phyloP scores from a whole-genome alignment of 345 rosid species.

The Lumnitzera racemosa region DNA sequence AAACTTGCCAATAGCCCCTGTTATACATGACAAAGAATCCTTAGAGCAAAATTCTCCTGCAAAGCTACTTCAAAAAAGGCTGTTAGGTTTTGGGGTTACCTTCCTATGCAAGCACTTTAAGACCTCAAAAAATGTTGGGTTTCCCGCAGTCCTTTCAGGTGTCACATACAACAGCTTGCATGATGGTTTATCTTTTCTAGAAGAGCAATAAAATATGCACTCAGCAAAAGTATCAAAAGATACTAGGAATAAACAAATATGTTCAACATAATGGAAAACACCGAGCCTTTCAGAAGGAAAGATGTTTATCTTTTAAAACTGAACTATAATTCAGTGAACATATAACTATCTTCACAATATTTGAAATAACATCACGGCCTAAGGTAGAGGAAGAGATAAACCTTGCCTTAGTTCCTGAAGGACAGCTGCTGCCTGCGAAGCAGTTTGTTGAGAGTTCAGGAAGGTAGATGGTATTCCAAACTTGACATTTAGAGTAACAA shows the following conservation, averaged over 20 bases:
- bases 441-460: slow-evolving; percentile 81
- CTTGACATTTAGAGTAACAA: slow-evolving; percentile 67
- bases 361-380: not conserved
- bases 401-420: slow-evolving; percentile 80
- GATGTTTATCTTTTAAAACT: not conserved
- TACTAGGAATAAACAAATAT: too few species aligned
- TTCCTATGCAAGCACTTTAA: slow-evolving; percentile 54
- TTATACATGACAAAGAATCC: not conserved
- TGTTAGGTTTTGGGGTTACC: slow-evolving; percentile 24
- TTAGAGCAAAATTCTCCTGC: not conserved
- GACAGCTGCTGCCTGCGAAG: slow-evolving; percentile 71
- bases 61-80: too few species aligned
- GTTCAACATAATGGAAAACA: too few species aligned
- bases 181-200: slow-evolving; percentile 65
- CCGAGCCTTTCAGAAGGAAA: too few species aligned
- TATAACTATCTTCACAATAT: too few species aligned
- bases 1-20: slow-evolving; percentile 77
- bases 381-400: slow-evolving; percentile 1
- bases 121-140: slow-evolving; percentile 46
- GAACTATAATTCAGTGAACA: not conserved
- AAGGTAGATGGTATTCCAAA: slow-evolving; percentile 80
- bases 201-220: slow-evolving; percentile 9
- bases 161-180: slow-evolving; percentile 91
- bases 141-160: slow-evolving; percentile 85
- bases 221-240: not conserved